Percentiles rank a stretch among this genome's conserved stretches.
Evolutionary conservation across 768 basidiomycete genomes (phyloP).

Genomic region (Cystobasidiopsis lactophilus): DNA sequence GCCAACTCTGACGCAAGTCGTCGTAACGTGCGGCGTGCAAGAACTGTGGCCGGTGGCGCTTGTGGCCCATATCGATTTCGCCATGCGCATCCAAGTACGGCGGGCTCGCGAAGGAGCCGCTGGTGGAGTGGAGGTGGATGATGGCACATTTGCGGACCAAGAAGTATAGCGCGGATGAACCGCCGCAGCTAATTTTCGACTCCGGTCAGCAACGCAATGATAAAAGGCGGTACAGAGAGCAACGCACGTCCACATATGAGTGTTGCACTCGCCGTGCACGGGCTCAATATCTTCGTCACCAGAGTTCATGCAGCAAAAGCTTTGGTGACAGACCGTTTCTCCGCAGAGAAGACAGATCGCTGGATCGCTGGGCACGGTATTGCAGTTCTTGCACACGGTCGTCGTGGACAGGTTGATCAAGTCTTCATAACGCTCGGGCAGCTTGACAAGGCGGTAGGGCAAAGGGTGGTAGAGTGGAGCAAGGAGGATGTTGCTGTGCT

Average conservation of each 20-base stretch:
- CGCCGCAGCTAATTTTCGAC: slow-evolving; percentile 47
- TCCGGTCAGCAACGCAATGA: background rate
- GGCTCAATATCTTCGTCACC: slow-evolving; percentile 26
- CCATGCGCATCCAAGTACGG: slow-evolving; percentile 89
- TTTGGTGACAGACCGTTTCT: slow-evolving; percentile 63
- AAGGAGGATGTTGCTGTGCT: background rate
- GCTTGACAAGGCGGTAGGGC: slow-evolving; percentile 55
- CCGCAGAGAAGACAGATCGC: slow-evolving; percentile 88
- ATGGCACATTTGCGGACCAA: slow-evolving; percentile 78
- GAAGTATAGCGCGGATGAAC: slow-evolving; percentile 70
- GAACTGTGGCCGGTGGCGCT: slow-evolving; percentile 39
- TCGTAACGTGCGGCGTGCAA: slow-evolving; percentile 70
- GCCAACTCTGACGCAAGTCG: slow-evolving; percentile 74
- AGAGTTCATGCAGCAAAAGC: slow-evolving; percentile 54
- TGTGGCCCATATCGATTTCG: slow-evolving; percentile 54
- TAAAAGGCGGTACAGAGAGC: background rate
- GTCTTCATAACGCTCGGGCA: slow-evolving; percentile 63
- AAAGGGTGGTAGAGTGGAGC: slow-evolving; percentile 49
- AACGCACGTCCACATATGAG: slow-evolving; percentile 79
- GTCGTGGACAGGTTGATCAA: slow-evolving; percentile 56
- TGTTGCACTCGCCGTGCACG: slow-evolving; percentile 72
- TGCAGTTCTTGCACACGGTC: slow-evolving; percentile 49
- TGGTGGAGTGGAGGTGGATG: slow-evolving; percentile 65
- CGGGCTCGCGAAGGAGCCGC: slow-evolving; percentile 67
- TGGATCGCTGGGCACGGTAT: slow-evolving; percentile 55